A percentile compares a stretch with the other conserved stretches of the same genome.
phyloP scores from a whole-genome alignment of 768 basidiomycete species.

The Paxillus rubicundulus region DNA sequence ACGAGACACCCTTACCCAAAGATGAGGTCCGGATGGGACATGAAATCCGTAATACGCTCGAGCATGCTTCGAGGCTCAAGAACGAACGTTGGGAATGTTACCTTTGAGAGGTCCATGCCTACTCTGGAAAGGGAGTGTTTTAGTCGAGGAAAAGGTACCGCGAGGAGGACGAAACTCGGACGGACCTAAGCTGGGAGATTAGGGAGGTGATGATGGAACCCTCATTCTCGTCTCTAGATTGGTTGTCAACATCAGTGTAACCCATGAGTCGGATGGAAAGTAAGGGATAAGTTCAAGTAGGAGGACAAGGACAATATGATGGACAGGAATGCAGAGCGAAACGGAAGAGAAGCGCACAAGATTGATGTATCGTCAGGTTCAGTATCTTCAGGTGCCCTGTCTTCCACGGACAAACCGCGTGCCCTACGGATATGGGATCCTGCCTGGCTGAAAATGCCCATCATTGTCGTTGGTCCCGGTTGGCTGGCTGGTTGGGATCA shows the following conservation, averaged over 20 bases:
- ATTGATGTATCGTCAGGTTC: constrained; percentile 89
- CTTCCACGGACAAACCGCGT: constrained; percentile 64
- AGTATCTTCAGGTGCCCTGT: constrained; percentile 75
- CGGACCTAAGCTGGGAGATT: constrained; percentile 85
- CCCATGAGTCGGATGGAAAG: constrained; percentile 23
- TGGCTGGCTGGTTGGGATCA: background rate
- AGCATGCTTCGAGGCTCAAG: constrained; percentile 97
- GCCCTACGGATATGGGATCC: constrained; percentile 63
- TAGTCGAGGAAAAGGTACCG: constrained; percentile 3
- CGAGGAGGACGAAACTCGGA: background rate
- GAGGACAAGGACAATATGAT: constrained; percentile 32
- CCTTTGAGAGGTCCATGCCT: constrained; percentile 95
- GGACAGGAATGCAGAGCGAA: constrained; percentile 22
- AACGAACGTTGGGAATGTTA: constrained; percentile 93
- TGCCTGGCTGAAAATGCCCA: constrained; percentile 76
- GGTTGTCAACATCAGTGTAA: constrained; percentile 32
- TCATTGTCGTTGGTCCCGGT: constrained; percentile 46
- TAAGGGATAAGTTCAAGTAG: constrained; percentile 3
- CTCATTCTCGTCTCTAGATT: constrained; percentile 83
- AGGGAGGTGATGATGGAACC: constrained; percentile 85
- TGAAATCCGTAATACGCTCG: constrained; percentile 98
- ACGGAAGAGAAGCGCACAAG: constrained; percentile 54
- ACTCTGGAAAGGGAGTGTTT: constrained; percentile 48
- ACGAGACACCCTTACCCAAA: constrained; percentile 66
- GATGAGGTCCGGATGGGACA: constrained; percentile 97